A percentile compares a stretch with the other conserved stretches of the same genome.
Evolutionary conservation across 371 early-diverging fungal species (phyloP).

Genomic region (Rhizomucor pusillus): DNA sequence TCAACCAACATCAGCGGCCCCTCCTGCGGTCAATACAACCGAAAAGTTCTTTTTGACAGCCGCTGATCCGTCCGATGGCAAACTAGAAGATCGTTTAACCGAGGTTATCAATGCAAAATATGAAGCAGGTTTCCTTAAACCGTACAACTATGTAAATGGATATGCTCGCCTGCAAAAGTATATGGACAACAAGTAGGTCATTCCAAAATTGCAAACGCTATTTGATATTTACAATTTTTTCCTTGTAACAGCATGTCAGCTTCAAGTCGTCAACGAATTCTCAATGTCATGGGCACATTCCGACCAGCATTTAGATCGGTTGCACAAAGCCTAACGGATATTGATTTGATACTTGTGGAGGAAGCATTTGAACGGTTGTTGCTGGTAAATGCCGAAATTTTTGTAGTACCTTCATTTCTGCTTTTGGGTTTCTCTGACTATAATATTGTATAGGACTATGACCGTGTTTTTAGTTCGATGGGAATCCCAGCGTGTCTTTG

Average conservation of each 20-base stretch:
- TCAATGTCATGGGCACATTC: constrained; percentile 85
- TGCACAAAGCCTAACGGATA: constrained; percentile 87
- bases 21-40: constrained; percentile 57
- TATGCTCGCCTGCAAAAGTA: constrained; percentile 86
- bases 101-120: constrained; percentile 91
- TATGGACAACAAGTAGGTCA: constrained; percentile 80
- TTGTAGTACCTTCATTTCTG: too few relatives aligned
- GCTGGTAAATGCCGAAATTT: constrained; percentile 42
- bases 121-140: constrained; percentile 89
- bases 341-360: constrained; percentile 89
- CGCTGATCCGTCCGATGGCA: constrained; percentile 83
- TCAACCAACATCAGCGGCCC: constrained; percentile 9
- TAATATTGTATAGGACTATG: constrained; percentile 69
- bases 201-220: background rate
- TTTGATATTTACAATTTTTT: constrained; percentile 4
- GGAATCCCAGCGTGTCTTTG: constrained; percentile 92
- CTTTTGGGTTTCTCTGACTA: too few relatives aligned
- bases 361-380: constrained; percentile 91
- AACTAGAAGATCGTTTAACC: constrained; percentile 77
- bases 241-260: constrained; percentile 60
- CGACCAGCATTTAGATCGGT: constrained; percentile 82
- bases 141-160: constrained; percentile 89
- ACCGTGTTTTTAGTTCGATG: constrained; percentile 91
- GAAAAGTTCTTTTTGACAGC: constrained; percentile 88
- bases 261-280: constrained; percentile 69